These are phyloP conservation scores for Pichia sp. DNA, from an alignment of 1,139 yeast genomes.

Conservation along the genomic window DNA sequence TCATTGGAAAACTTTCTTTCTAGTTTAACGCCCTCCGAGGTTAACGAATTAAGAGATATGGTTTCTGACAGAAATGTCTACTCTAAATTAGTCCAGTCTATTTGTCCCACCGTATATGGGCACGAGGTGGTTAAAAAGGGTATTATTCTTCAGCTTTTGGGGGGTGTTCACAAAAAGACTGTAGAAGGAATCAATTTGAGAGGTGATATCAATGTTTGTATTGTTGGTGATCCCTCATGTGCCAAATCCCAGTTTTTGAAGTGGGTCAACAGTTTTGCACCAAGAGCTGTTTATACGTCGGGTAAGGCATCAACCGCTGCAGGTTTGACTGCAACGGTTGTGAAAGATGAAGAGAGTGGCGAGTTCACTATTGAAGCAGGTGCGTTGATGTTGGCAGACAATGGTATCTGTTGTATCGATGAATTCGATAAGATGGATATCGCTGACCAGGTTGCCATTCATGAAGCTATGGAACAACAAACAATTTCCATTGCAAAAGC, in stretches of 20 bases:
- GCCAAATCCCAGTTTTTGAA: conserved; percentile 94
- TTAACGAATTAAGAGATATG: conserved; percentile 82
- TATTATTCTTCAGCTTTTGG: conserved; percentile 76
- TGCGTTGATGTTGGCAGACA: conserved; percentile 97
- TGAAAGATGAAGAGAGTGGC: conserved; percentile 95
- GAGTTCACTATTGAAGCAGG: conserved; percentile 98
- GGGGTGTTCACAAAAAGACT: conserved; percentile 95
- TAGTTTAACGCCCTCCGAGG: conserved; percentile 77
- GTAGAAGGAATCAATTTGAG: conserved; percentile 92
- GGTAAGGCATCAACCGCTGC: conserved; percentile 99
- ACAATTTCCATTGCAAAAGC: conserved; percentile 98
- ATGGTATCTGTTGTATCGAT: conserved; percentile 97
- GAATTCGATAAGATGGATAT: conserved; percentile 98
- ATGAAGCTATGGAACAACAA: conserved; percentile 99
- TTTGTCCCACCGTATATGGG: conserved; percentile 97
- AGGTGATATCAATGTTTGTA: conserved; percentile 95
- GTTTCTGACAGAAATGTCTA: conserved; percentile 86
- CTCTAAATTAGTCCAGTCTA: conserved; percentile 77
- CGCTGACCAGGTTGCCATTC: conserved; percentile 95
- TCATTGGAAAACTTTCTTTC: conserved; percentile 75
- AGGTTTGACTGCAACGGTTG: conserved; percentile 97
- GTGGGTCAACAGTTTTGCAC: conserved; percentile 87
- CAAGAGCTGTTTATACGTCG: conserved; percentile 93
- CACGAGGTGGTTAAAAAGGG: conserved; percentile 96
- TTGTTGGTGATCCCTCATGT: conserved; percentile 98